phyloP scores from a whole-genome alignment of 2,329 filamentous ascomycete species.

The Hymenoscyphus linearis region DNA sequence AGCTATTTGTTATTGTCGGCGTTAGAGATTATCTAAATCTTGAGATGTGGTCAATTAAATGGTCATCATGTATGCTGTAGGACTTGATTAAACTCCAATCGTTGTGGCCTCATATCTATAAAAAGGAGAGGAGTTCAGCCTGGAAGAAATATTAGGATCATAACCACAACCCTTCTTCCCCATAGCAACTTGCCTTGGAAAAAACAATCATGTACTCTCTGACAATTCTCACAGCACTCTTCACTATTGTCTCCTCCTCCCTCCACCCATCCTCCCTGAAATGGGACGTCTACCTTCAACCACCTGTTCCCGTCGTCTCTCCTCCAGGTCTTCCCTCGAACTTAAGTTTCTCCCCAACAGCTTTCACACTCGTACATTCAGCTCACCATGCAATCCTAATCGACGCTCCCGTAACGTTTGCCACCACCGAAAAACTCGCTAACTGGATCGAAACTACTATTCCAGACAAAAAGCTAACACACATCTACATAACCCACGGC shows the following conservation, averaged over 20 bases:
- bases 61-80: neutral
- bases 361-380: conserved; percentile 15
- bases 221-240: neutral
- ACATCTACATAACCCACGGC: conserved; percentile 39
- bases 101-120: neutral
- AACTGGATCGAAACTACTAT: conserved; percentile 34
- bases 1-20: neutral
- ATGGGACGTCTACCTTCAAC: neutral
- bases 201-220: neutral
- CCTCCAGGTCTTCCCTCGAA: neutral
- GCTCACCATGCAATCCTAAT: conserved; percentile 34
- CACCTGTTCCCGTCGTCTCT: neutral
- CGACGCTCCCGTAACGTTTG: conserved; percentile 33
- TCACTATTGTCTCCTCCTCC: no score
- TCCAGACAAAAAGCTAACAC: conserved; percentile 26
- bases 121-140: neutral
- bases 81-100: neutral
- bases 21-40: neutral
- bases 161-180: neutral
- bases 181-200: neutral
- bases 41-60: neutral
- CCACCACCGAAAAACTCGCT: conserved; percentile 30
- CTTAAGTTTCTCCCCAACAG: conserved; percentile 9
- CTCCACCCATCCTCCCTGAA: neutral
- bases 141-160: neutral